Percentiles rank a stretch among this genome's conserved stretches.
These are phyloP conservation scores for Fusarium beomiforme DNA, from an alignment of 2,329 filamentous ascomycete genomes.

Conservation along the genomic window DNA sequence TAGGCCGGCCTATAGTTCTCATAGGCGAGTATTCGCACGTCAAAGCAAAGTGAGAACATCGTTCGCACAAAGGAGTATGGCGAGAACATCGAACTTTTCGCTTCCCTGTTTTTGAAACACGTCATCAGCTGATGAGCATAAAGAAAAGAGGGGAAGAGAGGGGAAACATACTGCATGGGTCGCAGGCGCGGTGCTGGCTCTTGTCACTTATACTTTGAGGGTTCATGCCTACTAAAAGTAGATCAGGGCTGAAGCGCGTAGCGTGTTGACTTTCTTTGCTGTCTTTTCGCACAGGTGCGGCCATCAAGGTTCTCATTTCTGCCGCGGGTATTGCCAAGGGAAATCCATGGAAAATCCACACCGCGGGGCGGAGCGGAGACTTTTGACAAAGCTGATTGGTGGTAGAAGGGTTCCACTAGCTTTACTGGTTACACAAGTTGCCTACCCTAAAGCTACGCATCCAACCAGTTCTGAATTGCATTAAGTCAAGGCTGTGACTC, in stretches of 20 bases:
- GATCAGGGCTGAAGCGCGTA: background rate
- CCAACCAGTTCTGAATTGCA: too few relatives aligned
- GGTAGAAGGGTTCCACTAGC: rapidly evolving
- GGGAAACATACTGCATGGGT: conserved; percentile 17
- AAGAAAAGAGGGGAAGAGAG: background rate
- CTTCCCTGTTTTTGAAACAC: conserved; percentile 15
- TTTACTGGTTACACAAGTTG: background rate
- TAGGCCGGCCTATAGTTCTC: conserved; percentile 11
- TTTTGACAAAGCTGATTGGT: background rate
- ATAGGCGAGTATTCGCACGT: conserved; percentile 26
- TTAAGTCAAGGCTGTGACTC: too few relatives aligned
- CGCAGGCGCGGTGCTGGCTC: conserved; percentile 28
- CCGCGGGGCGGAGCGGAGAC: background rate
- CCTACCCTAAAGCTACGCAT: background rate
- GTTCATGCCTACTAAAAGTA: conserved; percentile 16
- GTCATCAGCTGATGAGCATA: conserved; percentile 5
- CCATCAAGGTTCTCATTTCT: conserved; percentile 29
- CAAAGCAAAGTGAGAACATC: conserved; percentile 31
- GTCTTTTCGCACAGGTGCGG: conserved; percentile 10
- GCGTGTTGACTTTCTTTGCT: background rate
- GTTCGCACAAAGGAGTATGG: conserved; percentile 24
- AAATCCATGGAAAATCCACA: background rate
- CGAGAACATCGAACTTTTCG: conserved; percentile 26
- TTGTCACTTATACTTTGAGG: conserved; percentile 25
- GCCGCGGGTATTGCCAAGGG: conserved; percentile 4